phyloP scores from a whole-genome alignment of 108 stramenopile species.

The Poteriospumella lacustris region DNA sequence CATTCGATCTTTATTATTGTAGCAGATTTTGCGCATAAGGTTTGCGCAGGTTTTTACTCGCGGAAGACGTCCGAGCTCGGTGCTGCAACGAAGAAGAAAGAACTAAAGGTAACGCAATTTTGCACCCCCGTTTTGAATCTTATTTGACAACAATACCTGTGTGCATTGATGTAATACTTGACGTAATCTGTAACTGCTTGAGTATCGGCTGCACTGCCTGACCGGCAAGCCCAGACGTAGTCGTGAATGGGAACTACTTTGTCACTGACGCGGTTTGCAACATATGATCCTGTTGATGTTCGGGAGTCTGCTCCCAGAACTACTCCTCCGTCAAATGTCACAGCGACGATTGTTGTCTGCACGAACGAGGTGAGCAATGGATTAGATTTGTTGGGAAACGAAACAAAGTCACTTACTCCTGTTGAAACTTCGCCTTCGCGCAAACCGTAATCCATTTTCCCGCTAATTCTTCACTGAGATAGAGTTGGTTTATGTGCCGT shows the following conservation, averaged over 20 bases:
- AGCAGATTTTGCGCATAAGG: slow-evolving; percentile 50
- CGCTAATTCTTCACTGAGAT: background rate
- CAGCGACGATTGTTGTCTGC: slow-evolving; percentile 88
- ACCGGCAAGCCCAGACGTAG: slow-evolving; percentile 84
- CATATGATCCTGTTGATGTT: slow-evolving; percentile 89
- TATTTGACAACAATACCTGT: slow-evolving; percentile 53
- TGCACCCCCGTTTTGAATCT: background rate
- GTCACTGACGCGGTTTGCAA: slow-evolving; percentile 87
- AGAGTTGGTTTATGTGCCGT: background rate
- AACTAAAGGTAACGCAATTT: background rate
- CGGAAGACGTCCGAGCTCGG: slow-evolving; percentile 69
- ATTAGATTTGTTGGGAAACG: background rate
- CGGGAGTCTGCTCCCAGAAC: slow-evolving; percentile 93
- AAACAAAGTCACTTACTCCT: background rate
- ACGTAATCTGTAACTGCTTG: slow-evolving; percentile 90
- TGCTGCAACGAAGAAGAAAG: slow-evolving; percentile 37
- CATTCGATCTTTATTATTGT: slow-evolving; percentile 89
- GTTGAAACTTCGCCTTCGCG: slow-evolving; percentile 16
- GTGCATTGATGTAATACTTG: slow-evolving; percentile 67
- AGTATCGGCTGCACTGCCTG: slow-evolving; percentile 91
- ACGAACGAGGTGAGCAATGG: background rate
- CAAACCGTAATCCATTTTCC: background rate
- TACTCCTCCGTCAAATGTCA: slow-evolving; percentile 80
- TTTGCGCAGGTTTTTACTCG: slow-evolving; percentile 19
- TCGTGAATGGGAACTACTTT: slow-evolving; percentile 88